Conservation (phyloP, 2,329 filamentous ascomycete species). For the Emmonsiellopsis sp. region DNA sequence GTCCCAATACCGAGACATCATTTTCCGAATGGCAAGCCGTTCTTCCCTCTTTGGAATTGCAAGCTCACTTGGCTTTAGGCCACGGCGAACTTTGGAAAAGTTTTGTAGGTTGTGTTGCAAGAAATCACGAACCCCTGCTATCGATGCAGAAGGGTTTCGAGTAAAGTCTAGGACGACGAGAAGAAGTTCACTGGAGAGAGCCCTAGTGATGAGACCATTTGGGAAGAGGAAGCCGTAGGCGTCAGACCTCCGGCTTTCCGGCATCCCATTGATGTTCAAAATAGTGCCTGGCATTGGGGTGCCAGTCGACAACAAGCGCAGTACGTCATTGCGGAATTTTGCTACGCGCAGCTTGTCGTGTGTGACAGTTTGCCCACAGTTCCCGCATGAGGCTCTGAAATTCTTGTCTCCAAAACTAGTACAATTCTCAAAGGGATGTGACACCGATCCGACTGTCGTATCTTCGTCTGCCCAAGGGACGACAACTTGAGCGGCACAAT, state of each 20-base stretch:
- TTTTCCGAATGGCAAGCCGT: conserved; percentile 26
- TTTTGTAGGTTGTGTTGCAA: conserved; percentile 42
- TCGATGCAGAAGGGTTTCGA: conserved; percentile 29
- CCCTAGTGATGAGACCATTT: conserved; percentile 46
- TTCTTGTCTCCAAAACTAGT: conserved; percentile 31
- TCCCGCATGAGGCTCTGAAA: conserved; percentile 43
- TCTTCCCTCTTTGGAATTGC: conserved; percentile 14
- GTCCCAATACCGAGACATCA: conserved; percentile 38
- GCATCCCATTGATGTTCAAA: conserved; percentile 47
- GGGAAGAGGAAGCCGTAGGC: conserved; percentile 40
- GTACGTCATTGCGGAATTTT: conserved; percentile 53
- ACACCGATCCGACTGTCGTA: conserved; percentile 12
- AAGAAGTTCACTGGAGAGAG: conserved; percentile 39
- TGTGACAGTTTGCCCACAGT: conserved; percentile 44
- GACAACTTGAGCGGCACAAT: conserved; percentile 36
- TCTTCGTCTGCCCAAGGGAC: conserved; percentile 52
- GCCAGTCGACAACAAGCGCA: conserved; percentile 37
- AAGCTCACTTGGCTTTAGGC: conserved; percentile 23
- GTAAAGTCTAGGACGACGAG: conserved; percentile 29
- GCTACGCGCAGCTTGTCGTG: conserved; percentile 52
- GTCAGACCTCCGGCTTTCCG: conserved; percentile 20
- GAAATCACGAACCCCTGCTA: conserved; percentile 43
- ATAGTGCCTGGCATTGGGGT: conserved; percentile 61
- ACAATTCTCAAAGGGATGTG: conserved; percentile 18
- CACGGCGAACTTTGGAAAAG: conserved; percentile 28